Base-by-base conservation (phyloP, 768 basidiomycete species). In the Rhodotorula kratochvilovae region DNA sequence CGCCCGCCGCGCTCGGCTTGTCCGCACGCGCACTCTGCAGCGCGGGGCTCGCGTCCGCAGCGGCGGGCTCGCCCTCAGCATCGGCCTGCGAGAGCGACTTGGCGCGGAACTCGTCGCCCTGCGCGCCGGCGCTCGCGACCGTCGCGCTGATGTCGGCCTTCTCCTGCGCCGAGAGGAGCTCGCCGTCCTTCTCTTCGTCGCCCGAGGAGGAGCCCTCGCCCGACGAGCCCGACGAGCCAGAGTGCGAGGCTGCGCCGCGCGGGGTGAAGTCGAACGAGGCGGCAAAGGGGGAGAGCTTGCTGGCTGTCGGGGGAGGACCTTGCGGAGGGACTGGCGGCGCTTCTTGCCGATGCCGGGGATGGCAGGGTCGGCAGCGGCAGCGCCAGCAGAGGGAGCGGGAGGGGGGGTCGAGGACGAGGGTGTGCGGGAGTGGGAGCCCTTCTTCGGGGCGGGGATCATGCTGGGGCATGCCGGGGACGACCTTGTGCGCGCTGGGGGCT, bases 391-490 rank as follows among this genome's bases (percentile, higher is more conserved):
- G 39, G 60, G 7, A 11, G 45, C n/a, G 10, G 53, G 27, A n/a
- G 35, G 12, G 12, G 39, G 39, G 39, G 48, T 46, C 17, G 63
- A 16, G 13, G 54, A 25, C 27, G 63, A 43, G 53, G 50, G 45
- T 54, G n/a, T 15, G 45, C 36, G 43, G 43, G 58, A 3, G 66
- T 56, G 53, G 60, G 62, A 36, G 46, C 78, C 69, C 78, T 81
- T 80, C 43, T 83, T 73, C 54, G 80, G 80, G 0, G 78, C 76
- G 29, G 74, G 75, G 11, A 68, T 64, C 27, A 78, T 33, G 33
- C 80, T 68, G 71, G 5, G 69, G 66, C 25, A 78, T 33, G 45
- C 81, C 71, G 1, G 51, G 67, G 1, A 72, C 53, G 15, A 39
- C 39, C 39, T 39, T 39, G 48, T 63, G 50, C 58, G 63, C 29